Percentiles rank a stretch among this genome's conserved stretches.
These are phyloP conservation scores for Plasmodium vivax DNA, from an alignment of 169 alveolate genomes.

Conservation along the genomic window DNA sequence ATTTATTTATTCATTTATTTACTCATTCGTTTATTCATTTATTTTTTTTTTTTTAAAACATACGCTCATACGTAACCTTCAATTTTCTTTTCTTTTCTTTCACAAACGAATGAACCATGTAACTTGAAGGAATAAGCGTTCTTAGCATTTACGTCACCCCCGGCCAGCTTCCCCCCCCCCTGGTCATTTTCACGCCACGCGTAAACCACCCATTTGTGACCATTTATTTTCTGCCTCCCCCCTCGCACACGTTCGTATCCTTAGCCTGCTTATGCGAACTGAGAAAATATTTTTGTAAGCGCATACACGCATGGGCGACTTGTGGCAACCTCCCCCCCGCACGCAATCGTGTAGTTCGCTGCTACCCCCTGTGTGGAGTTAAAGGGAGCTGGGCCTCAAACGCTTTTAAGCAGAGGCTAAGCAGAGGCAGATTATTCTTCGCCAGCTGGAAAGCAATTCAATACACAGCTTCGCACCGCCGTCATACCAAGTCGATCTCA, in stretches of 20 bases:
- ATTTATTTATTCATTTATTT: too few species aligned
- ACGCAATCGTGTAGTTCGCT: neutral
- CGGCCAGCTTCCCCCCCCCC: neutral
- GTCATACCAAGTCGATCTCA: neutral
- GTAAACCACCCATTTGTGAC: neutral
- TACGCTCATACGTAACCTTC: neutral
- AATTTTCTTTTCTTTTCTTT: too few species aligned
- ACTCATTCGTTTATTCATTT: too few species aligned
- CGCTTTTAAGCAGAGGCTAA: neutral
- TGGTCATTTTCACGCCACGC: neutral
- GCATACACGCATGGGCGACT: neutral
- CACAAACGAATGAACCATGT: neutral
- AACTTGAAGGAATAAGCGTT: neutral
- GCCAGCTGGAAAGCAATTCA: neutral
- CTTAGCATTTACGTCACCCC: neutral
- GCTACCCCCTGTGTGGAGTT: neutral
- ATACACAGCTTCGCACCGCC: neutral
- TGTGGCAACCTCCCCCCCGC: neutral
- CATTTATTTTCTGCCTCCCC: neutral
- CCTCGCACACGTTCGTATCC: neutral
- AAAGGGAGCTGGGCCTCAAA: neutral
- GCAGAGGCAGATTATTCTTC: neutral
- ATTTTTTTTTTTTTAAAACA: neutral
- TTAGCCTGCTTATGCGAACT: neutral
- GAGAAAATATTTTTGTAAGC: neutral